Conservation (phyloP, 768 basidiomycete species). For the Boletus sp. region DNA sequence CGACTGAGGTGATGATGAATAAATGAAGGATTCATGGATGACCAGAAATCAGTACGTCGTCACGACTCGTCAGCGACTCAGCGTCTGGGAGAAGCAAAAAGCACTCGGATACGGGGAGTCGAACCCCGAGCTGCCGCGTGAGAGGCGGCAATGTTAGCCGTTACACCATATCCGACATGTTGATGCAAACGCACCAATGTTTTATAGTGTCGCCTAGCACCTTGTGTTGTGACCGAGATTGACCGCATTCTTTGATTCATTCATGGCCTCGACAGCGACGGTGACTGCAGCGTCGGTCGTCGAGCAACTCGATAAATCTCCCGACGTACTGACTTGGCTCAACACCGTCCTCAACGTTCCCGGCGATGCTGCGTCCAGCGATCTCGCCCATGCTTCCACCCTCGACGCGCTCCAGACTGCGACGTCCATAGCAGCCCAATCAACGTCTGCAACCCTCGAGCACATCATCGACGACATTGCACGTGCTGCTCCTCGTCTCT, state of each 20-base stretch:
- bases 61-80: too few relatives aligned
- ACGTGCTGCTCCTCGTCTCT: constrained; percentile 82
- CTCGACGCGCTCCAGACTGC: constrained; percentile 72
- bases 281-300: constrained; percentile 42
- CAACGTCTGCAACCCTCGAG: constrained; percentile 85
- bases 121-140: constrained; percentile 47
- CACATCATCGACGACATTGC: constrained; percentile 91
- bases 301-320: constrained; percentile 56
- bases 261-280: constrained; percentile 24
- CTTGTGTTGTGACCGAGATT: background rate
- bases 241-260: background rate
- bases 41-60: too few relatives aligned
- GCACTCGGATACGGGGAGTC: constrained; percentile 32
- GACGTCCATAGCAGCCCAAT: constrained; percentile 85
- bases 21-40: too few relatives aligned
- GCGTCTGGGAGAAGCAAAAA: background rate
- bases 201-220: too few relatives aligned
- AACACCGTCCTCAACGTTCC: constrained; percentile 54
- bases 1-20: too few relatives aligned
- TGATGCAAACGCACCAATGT: too few relatives aligned
- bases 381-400: constrained; percentile 60
- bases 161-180: constrained; percentile 56
- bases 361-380: constrained; percentile 38
- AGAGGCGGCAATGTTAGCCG: constrained; percentile 68
- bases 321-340: constrained; percentile 68